Percentiles rank a stretch among this genome's conserved stretches.
These are phyloP conservation scores for Lachnellula arida DNA, from an alignment of 2,329 filamentous ascomycete species.

Conservation along the genomic window DNA sequence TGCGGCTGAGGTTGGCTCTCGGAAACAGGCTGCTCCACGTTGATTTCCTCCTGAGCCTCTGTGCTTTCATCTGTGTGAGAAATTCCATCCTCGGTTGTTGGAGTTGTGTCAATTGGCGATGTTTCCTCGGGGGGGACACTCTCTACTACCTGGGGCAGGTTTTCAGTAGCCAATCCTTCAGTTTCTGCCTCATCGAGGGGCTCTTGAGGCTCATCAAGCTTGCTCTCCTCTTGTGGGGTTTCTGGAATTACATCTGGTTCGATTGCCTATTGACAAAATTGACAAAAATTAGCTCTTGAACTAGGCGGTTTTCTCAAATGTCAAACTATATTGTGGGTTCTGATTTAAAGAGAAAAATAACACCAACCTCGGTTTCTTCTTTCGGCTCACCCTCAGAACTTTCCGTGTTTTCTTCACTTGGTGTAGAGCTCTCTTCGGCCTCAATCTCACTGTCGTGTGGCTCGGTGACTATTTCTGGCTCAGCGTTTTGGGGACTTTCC, in stretches of 20 bases:
- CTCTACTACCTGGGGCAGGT: no score
- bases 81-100: no score
- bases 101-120: no score
- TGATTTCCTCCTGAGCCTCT: no score
- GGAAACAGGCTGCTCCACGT: no score
- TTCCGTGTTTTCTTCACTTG: neutral
- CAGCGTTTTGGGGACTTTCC: neutral
- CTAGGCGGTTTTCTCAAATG: neutral
- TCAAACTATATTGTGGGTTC: neutral
- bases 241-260: neutral
- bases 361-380: neutral
- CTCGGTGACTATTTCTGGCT: neutral
- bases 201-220: neutral
- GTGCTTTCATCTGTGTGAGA: no score
- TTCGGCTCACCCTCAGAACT: neutral
- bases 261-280: no score
- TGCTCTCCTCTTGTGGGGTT: neutral
- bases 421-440: neutral
- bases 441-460: neutral
- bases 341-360: neutral
- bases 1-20: no score
- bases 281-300: neutral
- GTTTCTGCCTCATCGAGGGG: neutral
- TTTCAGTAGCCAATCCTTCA: neutral
- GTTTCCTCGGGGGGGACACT: no score